A percentile compares a stretch with the other conserved stretches of the same genome.
These are phyloP conservation scores for Xylaria venustula DNA, from an alignment of 495 filamentous ascomycete species.

Conservation along the genomic window DNA sequence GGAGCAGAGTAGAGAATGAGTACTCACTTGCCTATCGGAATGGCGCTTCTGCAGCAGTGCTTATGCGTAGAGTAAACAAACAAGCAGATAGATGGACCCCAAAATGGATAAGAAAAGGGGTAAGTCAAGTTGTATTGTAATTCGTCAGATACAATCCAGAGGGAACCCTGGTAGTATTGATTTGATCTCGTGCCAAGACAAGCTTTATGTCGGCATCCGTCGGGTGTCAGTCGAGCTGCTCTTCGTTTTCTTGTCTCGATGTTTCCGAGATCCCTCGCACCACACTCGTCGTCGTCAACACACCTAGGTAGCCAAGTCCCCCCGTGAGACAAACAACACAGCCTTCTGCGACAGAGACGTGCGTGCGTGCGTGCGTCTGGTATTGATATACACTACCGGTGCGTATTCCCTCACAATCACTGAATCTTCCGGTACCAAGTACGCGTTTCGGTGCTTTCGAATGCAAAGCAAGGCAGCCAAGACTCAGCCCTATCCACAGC, in stretches of 20 bases:
- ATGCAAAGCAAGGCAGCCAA: not conserved
- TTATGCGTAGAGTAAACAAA: no score
- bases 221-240: conserved; percentile 1
- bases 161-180: not conserved
- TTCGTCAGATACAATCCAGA: not conserved
- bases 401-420: not conserved
- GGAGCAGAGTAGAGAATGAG: not conserved
- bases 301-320: no score
- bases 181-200: conserved; percentile 7
- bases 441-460: not conserved
- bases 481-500: not conserved
- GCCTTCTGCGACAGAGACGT: no score
- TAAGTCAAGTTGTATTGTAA: not conserved
- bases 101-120: not conserved
- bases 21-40: no score
- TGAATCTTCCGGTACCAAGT: not conserved
- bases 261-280: not conserved
- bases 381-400: no score
- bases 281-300: not conserved
- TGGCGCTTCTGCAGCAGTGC: not conserved
- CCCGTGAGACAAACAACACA: no score
- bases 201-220: not conserved
- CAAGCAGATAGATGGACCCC: no score
- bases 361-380: not conserved
- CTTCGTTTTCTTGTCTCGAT: not conserved